Conservation (phyloP, 2,329 filamentous ascomycete genomes). For the Pseudogymnoascus pannorum region DNA sequence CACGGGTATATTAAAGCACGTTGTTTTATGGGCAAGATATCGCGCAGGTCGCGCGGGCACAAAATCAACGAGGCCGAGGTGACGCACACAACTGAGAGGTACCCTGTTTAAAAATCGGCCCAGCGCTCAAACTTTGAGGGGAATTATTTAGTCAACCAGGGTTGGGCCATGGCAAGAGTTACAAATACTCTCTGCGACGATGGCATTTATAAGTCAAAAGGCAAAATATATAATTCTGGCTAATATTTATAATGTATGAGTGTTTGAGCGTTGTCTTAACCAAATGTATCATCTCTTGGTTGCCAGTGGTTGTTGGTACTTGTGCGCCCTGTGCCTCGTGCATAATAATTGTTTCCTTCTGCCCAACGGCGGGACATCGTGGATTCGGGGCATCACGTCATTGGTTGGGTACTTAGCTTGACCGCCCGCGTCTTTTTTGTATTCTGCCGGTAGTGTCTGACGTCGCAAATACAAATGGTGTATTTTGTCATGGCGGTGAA, state of each 20-base stretch:
- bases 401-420: not conserved
- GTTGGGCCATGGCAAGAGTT: not conserved
- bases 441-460: not conserved
- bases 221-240: not conserved
- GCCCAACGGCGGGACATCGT: slow-evolving; percentile 8
- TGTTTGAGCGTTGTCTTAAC: slow-evolving; percentile 2
- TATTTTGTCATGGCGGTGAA: not conserved
- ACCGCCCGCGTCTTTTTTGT: slow-evolving; percentile 1
- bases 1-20: not conserved
- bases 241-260: slow-evolving; percentile 9
- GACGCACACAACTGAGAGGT: not conserved
- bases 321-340: slow-evolving; percentile 1
- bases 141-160: not conserved
- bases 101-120: slow-evolving; percentile 7
- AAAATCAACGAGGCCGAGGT: not conserved
- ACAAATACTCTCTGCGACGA: not conserved
- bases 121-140: not conserved
- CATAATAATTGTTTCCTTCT: not conserved
- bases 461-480: not conserved
- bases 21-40: slow-evolving; percentile 6
- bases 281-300: not conserved
- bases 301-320: not conserved
- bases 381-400: slow-evolving; percentile 1
- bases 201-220: not conserved
- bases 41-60: not conserved